phyloP scores from a whole-genome alignment of 139 green algal species.

The Chlorella sorokiniana region DNA sequence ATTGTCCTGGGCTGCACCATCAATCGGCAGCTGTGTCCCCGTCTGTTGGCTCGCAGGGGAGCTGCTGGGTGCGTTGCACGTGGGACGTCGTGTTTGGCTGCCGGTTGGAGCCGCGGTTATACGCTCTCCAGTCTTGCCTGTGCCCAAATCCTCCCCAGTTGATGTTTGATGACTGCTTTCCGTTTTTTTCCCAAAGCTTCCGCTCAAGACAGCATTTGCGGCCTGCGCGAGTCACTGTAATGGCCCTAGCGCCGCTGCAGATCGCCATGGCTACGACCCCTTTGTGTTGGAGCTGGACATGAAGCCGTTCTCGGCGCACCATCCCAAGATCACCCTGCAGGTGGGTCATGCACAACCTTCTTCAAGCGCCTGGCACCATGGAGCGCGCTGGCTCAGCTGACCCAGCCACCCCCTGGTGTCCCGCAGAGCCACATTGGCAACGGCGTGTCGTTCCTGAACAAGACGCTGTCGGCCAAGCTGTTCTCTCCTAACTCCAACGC shows the following conservation, averaged over 20 bases:
- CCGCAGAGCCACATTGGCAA: constrained; percentile 70
- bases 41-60: background rate
- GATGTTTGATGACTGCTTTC: no score
- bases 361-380: background rate
- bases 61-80: constrained; percentile 2
- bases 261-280: constrained; percentile 42
- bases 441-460: constrained; percentile 83
- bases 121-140: no score
- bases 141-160: no score
- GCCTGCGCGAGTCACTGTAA: no score
- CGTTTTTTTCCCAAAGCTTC: no score
- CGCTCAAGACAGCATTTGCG: no score
- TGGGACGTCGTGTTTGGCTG: background rate
- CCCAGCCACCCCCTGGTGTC: no score
- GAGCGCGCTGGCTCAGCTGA: no score
- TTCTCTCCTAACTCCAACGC: constrained; percentile 50
- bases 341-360: constrained; percentile 49
- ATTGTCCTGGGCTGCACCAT: no score
- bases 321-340: constrained; percentile 64
- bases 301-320: constrained; percentile 63
- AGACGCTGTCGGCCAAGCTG: constrained; percentile 59
- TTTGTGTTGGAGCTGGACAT: constrained; percentile 76
- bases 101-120: background rate
- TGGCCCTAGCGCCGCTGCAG: constrained; percentile 20
- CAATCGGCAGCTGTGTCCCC: no score